Percentiles rank a stretch among this genome's conserved stretches.
These are phyloP conservation scores for Xerocomus nothofagi DNA, from an alignment of 1,284 basidiomycete species.

Conservation along the genomic window DNA sequence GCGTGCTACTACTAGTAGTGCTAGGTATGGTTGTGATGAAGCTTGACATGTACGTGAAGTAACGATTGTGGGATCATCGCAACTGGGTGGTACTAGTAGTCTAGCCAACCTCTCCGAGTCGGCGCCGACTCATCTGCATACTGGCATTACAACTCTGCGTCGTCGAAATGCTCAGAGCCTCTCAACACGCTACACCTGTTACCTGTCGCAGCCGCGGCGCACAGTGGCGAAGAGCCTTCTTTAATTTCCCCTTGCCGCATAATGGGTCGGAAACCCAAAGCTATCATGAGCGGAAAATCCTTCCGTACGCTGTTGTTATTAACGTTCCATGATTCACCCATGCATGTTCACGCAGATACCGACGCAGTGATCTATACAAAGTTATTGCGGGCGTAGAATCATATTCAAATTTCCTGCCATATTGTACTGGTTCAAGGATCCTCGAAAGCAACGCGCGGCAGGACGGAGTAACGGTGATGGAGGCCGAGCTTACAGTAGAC, in stretches of 20 bases:
- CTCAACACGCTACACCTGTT: conserved; percentile 14
- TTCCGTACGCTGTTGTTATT: conserved; percentile 63
- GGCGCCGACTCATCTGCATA: no score
- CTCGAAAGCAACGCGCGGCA: conserved; percentile 39
- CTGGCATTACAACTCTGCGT: not conserved
- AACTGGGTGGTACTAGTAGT: no score
- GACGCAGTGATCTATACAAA: conserved; percentile 77
- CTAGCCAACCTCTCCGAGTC: no score
- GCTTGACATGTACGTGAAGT: not conserved
- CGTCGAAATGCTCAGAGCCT: conserved; percentile 20
- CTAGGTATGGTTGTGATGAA: not conserved
- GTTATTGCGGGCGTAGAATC: conserved; percentile 87
- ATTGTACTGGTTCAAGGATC: conserved; percentile 79
- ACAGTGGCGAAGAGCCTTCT: conserved; percentile 31
- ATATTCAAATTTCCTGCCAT: conserved; percentile 88
- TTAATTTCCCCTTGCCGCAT: conserved; percentile 40
- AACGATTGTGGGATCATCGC: no score
- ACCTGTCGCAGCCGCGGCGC: not conserved
- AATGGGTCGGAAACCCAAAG: conserved; percentile 38
- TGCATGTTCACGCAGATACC: conserved; percentile 53
- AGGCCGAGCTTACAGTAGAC: conserved; percentile 87
- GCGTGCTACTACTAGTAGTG: no score
- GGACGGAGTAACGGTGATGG: conserved; percentile 53
- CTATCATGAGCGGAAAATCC: conserved; percentile 66
- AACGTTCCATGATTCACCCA: not conserved